A percentile compares a stretch with the other conserved stretches of the same genome.
phyloP scores from a whole-genome alignment of 345 rosid species.

The Litchi chinensis region DNA sequence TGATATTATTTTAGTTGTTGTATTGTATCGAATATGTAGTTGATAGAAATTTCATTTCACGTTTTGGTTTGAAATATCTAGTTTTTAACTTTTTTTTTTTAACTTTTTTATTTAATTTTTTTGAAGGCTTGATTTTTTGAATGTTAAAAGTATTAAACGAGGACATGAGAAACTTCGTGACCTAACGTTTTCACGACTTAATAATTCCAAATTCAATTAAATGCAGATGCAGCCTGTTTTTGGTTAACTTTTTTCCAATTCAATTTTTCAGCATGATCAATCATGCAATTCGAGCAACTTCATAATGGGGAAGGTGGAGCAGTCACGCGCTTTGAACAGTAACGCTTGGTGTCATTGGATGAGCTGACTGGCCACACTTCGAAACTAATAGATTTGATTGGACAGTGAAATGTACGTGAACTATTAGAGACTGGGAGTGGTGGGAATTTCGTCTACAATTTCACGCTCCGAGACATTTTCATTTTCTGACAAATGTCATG shows the following conservation, averaged over 20 bases:
- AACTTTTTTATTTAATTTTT: too few relatives aligned
- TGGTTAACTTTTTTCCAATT: background rate
- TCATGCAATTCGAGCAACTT: conserved; percentile 10
- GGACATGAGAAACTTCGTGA: conserved; percentile 47
- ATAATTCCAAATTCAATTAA: conserved; percentile 8
- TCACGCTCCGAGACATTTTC: conserved; percentile 1
- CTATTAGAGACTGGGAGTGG: background rate
- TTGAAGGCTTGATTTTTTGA: too few relatives aligned
- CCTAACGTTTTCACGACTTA: conserved; percentile 21
- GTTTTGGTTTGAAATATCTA: too few relatives aligned
- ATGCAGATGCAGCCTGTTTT: background rate
- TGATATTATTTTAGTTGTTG: too few relatives aligned
- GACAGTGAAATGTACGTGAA: background rate
- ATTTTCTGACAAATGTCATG: conserved; percentile 7
- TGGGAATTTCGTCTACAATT: background rate
- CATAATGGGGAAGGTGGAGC: background rate
- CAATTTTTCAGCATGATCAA: background rate
- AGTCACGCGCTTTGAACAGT: background rate
- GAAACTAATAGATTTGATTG: background rate
- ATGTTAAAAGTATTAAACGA: conserved; percentile 18
- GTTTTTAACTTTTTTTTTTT: background rate
- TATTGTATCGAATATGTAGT: too few relatives aligned
- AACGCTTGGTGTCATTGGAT: background rate
- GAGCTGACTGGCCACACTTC: background rate
- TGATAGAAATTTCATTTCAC: too few relatives aligned